Conservation (phyloP, 2,329 filamentous ascomycete genomes). For the Hypocreales sp. region DNA sequence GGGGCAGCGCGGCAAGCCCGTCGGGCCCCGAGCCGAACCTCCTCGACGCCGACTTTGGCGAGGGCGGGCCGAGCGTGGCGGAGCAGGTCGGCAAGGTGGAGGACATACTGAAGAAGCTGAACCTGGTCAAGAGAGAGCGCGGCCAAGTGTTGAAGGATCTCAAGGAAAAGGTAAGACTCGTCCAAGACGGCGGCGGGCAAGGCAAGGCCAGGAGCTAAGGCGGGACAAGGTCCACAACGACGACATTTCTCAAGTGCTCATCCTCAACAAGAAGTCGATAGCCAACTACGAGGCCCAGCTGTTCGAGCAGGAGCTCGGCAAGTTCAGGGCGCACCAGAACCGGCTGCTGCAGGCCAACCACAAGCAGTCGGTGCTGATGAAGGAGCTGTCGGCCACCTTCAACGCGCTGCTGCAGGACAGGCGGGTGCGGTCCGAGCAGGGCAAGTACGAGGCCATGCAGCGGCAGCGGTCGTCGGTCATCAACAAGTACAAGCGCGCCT, state of each 20-base stretch:
- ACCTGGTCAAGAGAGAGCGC: constrained; percentile 80
- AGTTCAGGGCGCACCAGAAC: constrained; percentile 86
- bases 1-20: constrained; percentile 45
- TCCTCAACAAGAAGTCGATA: constrained; percentile 94
- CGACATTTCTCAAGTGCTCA: constrained; percentile 93
- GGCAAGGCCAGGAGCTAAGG: no score
- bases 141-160: constrained; percentile 88
- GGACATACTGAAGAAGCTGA: constrained; percentile 78
- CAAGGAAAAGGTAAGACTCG: constrained; percentile 73
- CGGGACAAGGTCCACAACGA: constrained; percentile 74
- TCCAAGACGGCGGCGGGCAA: no score
- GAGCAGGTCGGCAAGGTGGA: constrained; percentile 86
- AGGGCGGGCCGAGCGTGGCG: constrained; percentile 62
- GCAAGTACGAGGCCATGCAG: constrained; percentile 81
- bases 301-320: constrained; percentile 94
- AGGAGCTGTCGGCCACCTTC: constrained; percentile 80
- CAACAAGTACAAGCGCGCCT: constrained; percentile 77
- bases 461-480: constrained; percentile 69
- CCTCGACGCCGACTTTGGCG: constrained; percentile 83
- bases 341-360: constrained; percentile 85
- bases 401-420: constrained; percentile 85
- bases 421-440: constrained; percentile 83
- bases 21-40: constrained; percentile 55
- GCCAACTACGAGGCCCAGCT: constrained; percentile 81
- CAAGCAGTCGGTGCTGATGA: constrained; percentile 88